Base-by-base conservation (phyloP, 371 early-diverging fungal species). In the Capillidium rhysosporum region DNA sequence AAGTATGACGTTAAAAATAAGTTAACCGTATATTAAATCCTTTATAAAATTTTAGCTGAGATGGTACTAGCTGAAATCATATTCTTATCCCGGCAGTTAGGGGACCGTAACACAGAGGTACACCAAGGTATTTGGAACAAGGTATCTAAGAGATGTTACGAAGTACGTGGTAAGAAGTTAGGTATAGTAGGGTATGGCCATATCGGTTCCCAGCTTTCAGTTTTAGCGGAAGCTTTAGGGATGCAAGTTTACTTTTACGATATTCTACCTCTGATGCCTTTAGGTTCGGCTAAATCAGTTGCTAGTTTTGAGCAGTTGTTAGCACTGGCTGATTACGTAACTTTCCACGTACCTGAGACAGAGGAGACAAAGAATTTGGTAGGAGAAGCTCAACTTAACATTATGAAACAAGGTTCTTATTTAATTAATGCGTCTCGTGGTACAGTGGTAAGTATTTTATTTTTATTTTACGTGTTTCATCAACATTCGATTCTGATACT, bases 141-240 rank as follows among this genome's bases (percentile, higher is more conserved):
- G 72, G 76, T 82, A n/a, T 83, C 88, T 21, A 71, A 70, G 40
- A 66, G 69, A 43, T 89, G 91, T 67, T 83, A 76, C 63, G 95
- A 94, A 66, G 87, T 96, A 60, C 83, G 93, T 59, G 87, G 89
- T 62, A 95, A 93, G 69, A 80, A 77, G 0, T 73, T 94, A 43
- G 69, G 69, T 55, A 95, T 97, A 60, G 74, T 97, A 49, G 98
- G 94, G n/a, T 90, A 93, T 64, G 97, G 97, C 18, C 96, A 97
- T 67, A 97, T 97, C 61, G 97, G 97, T 39, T 73, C 89, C 1
- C 95, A 97, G 69, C 72, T 97, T 29, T 85, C 88, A n/a, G 95
- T 94, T 9, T 65, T 97, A 28, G 95, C 94, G 20, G 97, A 97
- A 65, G 71, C 92, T 1, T 73, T 97, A 75, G 97, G 97, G 45